A percentile compares a stretch with the other conserved stretches of the same genome.
These are phyloP conservation scores for Macadamia tetraphylla DNA, from an alignment of 164 flowering plant genomes.

Conservation along the genomic window DNA sequence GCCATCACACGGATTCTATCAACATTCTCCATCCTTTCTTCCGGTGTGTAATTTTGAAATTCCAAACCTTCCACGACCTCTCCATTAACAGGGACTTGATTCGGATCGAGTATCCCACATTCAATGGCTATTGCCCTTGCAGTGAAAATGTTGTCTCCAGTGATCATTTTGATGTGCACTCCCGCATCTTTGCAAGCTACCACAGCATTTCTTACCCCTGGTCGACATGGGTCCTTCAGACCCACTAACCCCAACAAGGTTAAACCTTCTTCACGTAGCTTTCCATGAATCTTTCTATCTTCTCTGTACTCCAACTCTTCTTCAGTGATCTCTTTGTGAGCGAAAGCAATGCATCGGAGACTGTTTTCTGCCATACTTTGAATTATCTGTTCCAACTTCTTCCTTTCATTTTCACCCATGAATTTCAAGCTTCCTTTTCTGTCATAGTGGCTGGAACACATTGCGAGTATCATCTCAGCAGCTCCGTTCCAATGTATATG, in stretches of 20 bases:
- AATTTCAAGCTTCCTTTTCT: conserved; percentile 23
- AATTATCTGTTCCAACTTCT: conserved; percentile 34
- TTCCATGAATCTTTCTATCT: conserved; percentile 7
- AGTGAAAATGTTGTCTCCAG: conserved; percentile 74
- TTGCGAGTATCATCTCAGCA: conserved; percentile 63
- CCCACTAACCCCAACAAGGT: conserved; percentile 62
- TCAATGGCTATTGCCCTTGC: conserved; percentile 74
- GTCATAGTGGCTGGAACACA: conserved; percentile 49
- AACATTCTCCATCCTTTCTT: conserved; percentile 46
- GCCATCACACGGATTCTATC: conserved; percentile 65
- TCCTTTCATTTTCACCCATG: conserved; percentile 27
- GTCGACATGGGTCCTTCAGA: conserved; percentile 70
- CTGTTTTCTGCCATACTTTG: conserved; percentile 71
- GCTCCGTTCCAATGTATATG: conserved; percentile 85
- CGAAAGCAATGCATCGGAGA: conserved; percentile 75
- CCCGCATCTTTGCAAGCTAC: conserved; percentile 49
- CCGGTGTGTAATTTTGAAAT: conserved; percentile 51
- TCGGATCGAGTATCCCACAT: conserved; percentile 52
- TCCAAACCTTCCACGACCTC: conserved; percentile 57
- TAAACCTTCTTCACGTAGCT: conserved; percentile 37
- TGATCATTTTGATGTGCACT: conserved; percentile 69
- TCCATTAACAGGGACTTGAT: conserved; percentile 14
- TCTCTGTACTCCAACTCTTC: conserved; percentile 17
- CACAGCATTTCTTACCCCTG: conserved; percentile 53
- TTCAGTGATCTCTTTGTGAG: conserved; percentile 34